Percentiles rank a stretch among this genome's conserved stretches.
phyloP scores from a whole-genome alignment of 352 stramenopile species.

The Discostella stelligera region DNA sequence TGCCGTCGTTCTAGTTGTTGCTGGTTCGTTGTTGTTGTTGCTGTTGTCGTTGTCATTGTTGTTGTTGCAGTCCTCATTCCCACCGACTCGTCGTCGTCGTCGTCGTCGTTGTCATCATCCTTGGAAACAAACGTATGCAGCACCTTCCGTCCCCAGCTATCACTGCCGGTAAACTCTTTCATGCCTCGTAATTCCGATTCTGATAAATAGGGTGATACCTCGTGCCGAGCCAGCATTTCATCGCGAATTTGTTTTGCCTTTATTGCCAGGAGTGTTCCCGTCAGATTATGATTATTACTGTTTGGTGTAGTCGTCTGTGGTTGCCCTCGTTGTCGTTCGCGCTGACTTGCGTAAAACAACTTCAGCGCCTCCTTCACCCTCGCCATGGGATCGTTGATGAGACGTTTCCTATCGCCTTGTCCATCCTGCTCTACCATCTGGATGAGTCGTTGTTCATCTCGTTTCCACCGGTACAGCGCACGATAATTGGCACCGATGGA shows the following conservation, averaged over 20 bases:
- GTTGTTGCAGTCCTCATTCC: neutral
- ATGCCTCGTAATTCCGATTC: slow-evolving; percentile 15
- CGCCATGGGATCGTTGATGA: slow-evolving; percentile 3
- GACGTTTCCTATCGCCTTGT: slow-evolving; percentile 4
- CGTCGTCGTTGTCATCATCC: neutral
- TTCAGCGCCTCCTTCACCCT: slow-evolving; percentile 16
- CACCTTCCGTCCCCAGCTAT: slow-evolving; percentile 28
- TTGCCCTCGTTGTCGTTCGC: neutral
- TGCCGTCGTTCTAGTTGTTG: neutral
- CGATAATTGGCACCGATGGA: slow-evolving; percentile 17
- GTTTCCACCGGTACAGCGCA: slow-evolving; percentile 14
- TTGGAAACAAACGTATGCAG: slow-evolving; percentile 12
- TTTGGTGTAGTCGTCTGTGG: neutral
- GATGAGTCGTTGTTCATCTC: slow-evolving; percentile 4
- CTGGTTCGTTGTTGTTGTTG: neutral
- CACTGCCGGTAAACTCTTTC: slow-evolving; percentile 29
- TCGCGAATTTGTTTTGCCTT: slow-evolving; percentile 17
- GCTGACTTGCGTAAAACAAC: slow-evolving; percentile 1
- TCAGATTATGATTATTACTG: neutral
- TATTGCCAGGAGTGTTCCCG: neutral
- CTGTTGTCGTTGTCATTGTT: neutral
- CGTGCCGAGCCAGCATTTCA: slow-evolving; percentile 27
- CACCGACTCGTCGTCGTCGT: neutral
- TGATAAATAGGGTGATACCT: slow-evolving; percentile 16
- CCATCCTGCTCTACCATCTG: slow-evolving; percentile 16